phyloP scores from a whole-genome alignment of 345 rosid genomes.

The Rhizophora apiculata region DNA sequence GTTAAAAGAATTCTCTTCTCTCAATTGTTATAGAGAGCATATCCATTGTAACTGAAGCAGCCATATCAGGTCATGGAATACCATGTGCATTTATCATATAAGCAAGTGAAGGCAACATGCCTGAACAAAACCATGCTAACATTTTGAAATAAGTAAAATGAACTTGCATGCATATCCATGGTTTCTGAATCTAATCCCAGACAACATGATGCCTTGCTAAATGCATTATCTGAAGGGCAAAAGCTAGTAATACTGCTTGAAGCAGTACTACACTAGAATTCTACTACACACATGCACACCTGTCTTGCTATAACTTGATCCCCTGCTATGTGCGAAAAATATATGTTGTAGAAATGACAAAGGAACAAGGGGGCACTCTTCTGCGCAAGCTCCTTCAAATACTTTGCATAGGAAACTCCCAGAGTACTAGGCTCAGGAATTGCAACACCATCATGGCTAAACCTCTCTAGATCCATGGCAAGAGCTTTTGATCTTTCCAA shows the following conservation, averaged over 20 bases:
- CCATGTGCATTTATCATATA: background rate
- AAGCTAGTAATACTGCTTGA: background rate
- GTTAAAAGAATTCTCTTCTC: background rate
- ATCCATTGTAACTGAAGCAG: background rate
- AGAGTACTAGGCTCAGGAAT: constrained; percentile 63
- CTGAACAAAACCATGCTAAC: background rate
- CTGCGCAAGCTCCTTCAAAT: constrained; percentile 68
- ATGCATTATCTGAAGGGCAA: background rate
- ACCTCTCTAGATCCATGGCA: constrained; percentile 70
- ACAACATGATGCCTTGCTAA: background rate
- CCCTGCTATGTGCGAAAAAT: constrained; percentile 85
- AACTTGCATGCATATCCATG: background rate
- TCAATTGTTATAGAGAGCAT: background rate
- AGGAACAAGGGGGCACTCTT: constrained; percentile 73
- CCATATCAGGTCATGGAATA: background rate
- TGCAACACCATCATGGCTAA: constrained; percentile 35
- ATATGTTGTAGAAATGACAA: constrained; percentile 81
- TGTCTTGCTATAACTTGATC: constrained; percentile 71
- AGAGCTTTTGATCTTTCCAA: constrained; percentile 65
- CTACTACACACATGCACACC: constrained; percentile 33
- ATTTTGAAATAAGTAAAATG: background rate
- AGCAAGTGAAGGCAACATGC: background rate
- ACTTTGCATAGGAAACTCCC: constrained; percentile 62
- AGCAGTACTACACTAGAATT: background rate
- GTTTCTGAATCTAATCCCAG: no score